Percentiles rank a stretch among this genome's conserved stretches.
These are phyloP conservation scores for Dipodascus albidus DNA, from an alignment of 805 yeast species.

Conservation along the genomic window DNA sequence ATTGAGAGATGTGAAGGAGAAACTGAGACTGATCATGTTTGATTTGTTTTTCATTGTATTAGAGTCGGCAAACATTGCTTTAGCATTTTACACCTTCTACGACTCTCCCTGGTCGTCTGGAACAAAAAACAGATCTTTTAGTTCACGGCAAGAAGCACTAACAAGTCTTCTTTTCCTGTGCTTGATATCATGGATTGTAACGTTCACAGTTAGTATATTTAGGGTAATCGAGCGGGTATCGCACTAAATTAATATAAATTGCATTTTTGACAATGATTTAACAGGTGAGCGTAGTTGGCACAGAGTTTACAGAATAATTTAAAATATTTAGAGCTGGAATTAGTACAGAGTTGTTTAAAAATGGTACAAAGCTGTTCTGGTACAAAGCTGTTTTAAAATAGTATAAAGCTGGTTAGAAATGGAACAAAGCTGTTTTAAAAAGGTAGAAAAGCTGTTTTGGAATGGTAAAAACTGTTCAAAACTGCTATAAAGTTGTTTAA, in stretches of 20 bases:
- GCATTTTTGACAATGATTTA: background rate
- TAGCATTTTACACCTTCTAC: slow-evolving; percentile 72
- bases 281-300: background rate
- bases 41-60: slow-evolving; percentile 83
- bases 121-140: background rate
- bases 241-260: background rate
- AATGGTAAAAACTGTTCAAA: no score
- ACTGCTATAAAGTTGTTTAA: no score
- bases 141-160: background rate
- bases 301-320: no score
- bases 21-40: slow-evolving; percentile 66
- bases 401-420: no score
- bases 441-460: no score
- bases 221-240: slow-evolving; percentile 1
- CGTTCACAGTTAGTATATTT: background rate
- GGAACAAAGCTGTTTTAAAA: no score
- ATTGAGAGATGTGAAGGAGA: slow-evolving; percentile 70
- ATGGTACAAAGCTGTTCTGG: no score
- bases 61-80: slow-evolving; percentile 78
- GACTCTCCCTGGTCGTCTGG: slow-evolving; percentile 77
- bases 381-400: no score
- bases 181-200: slow-evolving; percentile 1
- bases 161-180: background rate
- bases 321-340: no score
- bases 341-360: no score